Evolutionary conservation across 1,139 yeast genomes (phyloP).

Genomic region (Fermentozyma sake): DNA sequence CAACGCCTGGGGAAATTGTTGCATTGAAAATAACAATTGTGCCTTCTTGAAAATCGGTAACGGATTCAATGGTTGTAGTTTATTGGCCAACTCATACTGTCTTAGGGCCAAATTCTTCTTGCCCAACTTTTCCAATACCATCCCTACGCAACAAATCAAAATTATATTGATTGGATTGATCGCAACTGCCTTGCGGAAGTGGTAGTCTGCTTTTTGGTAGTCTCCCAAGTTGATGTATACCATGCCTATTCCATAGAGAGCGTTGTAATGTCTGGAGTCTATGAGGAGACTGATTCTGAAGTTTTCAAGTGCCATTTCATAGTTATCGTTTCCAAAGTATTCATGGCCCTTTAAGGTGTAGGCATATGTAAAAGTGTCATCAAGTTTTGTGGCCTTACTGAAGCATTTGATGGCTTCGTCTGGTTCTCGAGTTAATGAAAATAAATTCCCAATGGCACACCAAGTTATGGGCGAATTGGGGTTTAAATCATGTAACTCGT

Average conservation of each 20-base stretch:
- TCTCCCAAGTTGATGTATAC: slow-evolving; percentile 86
- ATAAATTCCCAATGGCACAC: slow-evolving; percentile 89
- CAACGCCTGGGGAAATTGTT: slow-evolving; percentile 67
- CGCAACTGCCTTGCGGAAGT: slow-evolving; percentile 80
- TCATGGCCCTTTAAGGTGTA: slow-evolving; percentile 95
- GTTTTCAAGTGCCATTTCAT: slow-evolving; percentile 81
- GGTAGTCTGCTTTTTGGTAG: slow-evolving; percentile 76
- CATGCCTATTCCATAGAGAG: slow-evolving; percentile 95
- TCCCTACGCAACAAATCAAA: slow-evolving; percentile 88
- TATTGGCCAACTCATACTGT: slow-evolving; percentile 80
- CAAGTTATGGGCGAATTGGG: slow-evolving; percentile 76
- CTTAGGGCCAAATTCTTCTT: slow-evolving; percentile 68
- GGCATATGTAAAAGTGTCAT: slow-evolving; percentile 79
- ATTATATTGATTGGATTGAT: slow-evolving; percentile 91
- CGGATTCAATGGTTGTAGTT: slow-evolving; percentile 81
- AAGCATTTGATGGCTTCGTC: slow-evolving; percentile 90
- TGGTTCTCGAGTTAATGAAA: slow-evolving; percentile 78
- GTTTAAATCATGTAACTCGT: slow-evolving; percentile 69
- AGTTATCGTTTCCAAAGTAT: slow-evolving; percentile 80
- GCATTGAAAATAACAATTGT: slow-evolving; percentile 69
- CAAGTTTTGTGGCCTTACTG: slow-evolving; percentile 67
- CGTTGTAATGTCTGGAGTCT: slow-evolving; percentile 86
- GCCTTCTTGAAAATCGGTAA: slow-evolving; percentile 89
- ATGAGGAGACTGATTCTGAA: slow-evolving; percentile 75
- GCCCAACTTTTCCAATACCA: slow-evolving; percentile 79